Evolutionary conservation across 768 basidiomycete species (phyloP), one percentile per base, ranked within the genome.

Genomic region (Zangia roseola): DNA sequence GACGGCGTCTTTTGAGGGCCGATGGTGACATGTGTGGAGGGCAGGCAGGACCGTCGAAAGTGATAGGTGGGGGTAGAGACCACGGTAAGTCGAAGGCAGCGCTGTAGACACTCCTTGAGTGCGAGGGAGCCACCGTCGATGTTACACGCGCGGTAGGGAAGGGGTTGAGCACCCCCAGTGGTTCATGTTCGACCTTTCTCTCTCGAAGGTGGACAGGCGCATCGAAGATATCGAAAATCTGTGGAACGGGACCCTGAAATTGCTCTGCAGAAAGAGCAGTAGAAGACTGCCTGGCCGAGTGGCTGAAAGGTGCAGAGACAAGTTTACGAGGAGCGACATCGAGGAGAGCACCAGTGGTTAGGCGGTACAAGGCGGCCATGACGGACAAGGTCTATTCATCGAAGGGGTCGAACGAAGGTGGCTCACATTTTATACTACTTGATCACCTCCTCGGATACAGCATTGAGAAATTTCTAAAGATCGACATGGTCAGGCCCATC

Each of bases 171-270:
- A 52, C 25, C 8, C 53, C 33, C 8, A 57, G 49, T 40, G 56
- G 33, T 45, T 59, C 37, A 43, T 66, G 40, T 57, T 66, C 49
- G 45, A 57, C 50, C 50, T 57, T 64, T 25, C 66, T 71, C 51
- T 71, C 72, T 17, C 70, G 67, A 19, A 76, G 70, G 25, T 63
- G 63, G 28, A 63, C 62, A 1, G 78, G 75, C 20, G 71, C 78
- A 49, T 81, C 78, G 56, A 79, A 78, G 49, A 81, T 78, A 58
- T 80, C 79, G 52, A 75, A 72, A 40, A 77, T 75, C 36, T 65
- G 67, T 10, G 63, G 63, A 17, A 64, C 47, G 14, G 34, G 31
- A 33, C 14, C 35, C 50, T 31, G 31, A 10, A 41, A 42, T 13
- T 40, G 25, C 23, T 39, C 39, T 6, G 39, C 19, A 4, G 55